A percentile compares a stretch with the other conserved stretches of the same genome.
phyloP scores from a whole-genome alignment of 192 early-diverging fungal genomes.

The Backusella macrospora region DNA sequence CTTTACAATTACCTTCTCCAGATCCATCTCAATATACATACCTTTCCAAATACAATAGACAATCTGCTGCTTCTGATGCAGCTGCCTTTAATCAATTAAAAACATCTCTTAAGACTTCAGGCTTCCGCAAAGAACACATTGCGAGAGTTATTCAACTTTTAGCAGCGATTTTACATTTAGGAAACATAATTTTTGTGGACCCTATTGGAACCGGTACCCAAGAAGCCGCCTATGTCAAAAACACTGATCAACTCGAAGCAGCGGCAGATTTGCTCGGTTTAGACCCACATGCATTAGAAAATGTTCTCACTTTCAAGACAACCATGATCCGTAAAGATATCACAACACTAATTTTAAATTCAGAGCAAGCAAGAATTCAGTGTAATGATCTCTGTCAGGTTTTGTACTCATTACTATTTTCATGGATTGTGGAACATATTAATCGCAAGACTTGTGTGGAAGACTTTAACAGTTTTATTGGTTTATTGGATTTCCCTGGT shows the following conservation, averaged over 20 bases:
- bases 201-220: conserved; percentile 58
- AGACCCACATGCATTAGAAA: conserved; percentile 64
- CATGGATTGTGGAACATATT: conserved; percentile 88
- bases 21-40: conserved; percentile 63
- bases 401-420: conserved; percentile 86
- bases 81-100: conserved; percentile 64
- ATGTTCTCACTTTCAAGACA: conserved; percentile 79
- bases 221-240: conserved; percentile 79
- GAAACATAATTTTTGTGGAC: conserved; percentile 82
- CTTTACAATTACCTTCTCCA: conserved; percentile 53
- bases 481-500: conserved; percentile 75
- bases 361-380: conserved; percentile 73
- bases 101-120: conserved; percentile 56
- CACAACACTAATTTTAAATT: conserved; percentile 88
- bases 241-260: conserved; percentile 70
- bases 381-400: conserved; percentile 78
- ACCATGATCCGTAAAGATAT: conserved; percentile 84
- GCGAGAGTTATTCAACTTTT: conserved; percentile 78
- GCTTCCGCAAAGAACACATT: conserved; percentile 67
- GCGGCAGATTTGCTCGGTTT: conserved; percentile 84
- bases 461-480: conserved; percentile 77
- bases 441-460: conserved; percentile 78
- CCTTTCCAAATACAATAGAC: conserved; percentile 50
- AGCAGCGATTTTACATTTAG: conserved; percentile 87
- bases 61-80: conserved; percentile 56